phyloP scores from a whole-genome alignment of 2,329 filamentous ascomycete genomes.

The Sordariomycetes sp. region DNA sequence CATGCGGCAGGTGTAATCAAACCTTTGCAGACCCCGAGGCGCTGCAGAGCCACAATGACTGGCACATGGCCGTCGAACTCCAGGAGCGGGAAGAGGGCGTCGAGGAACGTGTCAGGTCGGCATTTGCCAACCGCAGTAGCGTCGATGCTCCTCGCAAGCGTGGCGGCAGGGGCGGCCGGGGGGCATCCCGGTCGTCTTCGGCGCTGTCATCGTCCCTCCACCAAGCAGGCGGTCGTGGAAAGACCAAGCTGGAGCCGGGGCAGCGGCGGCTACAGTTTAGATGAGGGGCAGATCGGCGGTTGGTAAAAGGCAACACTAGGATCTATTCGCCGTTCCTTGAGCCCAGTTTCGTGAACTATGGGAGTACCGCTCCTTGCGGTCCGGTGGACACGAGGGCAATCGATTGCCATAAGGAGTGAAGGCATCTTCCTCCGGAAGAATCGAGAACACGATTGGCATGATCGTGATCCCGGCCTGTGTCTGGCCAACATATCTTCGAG shows the following conservation, averaged over 20 bases:
- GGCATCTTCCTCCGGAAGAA: neutral
- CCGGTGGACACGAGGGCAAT: neutral
- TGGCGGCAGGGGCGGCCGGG: neutral
- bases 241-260: slow-evolving; percentile 36
- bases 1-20: slow-evolving; percentile 6
- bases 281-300: slow-evolving; percentile 17
- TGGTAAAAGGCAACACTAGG: neutral
- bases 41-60: slow-evolving; percentile 71
- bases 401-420: neutral
- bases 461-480: neutral
- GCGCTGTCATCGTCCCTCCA: neutral
- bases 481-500: neutral
- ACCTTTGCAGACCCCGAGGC: slow-evolving; percentile 25
- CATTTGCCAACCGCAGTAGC: slow-evolving; percentile 21
- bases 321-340: neutral
- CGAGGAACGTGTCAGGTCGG: slow-evolving; percentile 33
- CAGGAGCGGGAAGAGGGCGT: slow-evolving; percentile 38
- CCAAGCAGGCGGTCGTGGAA: slow-evolving; percentile 14
- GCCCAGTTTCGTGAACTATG: neutral
- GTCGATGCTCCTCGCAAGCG: neutral
- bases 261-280: slow-evolving; percentile 49
- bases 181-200: neutral
- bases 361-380: too few species aligned
- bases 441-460: neutral
- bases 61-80: slow-evolving; percentile 86